Evolutionary conservation across 306 rosid genomes (phyloP).

Genomic region (Trifolium pratense): DNA sequence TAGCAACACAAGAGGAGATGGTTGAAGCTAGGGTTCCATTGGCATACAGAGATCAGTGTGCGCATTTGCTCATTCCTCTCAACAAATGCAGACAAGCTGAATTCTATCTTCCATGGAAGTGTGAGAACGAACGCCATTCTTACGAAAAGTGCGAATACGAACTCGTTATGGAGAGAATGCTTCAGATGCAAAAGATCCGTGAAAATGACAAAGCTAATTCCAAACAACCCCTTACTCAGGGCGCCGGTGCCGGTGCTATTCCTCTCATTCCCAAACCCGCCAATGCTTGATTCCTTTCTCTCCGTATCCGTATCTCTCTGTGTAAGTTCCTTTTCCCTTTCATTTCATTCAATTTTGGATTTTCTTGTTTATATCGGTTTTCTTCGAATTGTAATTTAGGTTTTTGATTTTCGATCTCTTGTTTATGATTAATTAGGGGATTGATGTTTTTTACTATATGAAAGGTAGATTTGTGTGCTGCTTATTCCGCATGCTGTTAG

Average conservation of each 20-base stretch:
- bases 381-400: background rate
- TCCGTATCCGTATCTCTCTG: background rate
- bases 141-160: constrained; percentile 95
- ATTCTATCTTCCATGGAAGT: constrained; percentile 92
- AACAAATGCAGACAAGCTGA: constrained; percentile 91
- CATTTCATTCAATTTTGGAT: background rate
- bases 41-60: constrained; percentile 88
- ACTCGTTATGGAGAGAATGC: constrained; percentile 96
- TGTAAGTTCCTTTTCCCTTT: constrained; percentile 11
- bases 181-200: constrained; percentile 92
- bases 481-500: too few species aligned
- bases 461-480: background rate
- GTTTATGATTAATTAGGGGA: background rate
- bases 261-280: constrained; percentile 84
- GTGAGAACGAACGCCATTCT: constrained; percentile 77
- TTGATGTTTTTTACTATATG: background rate
- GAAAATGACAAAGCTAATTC: constrained; percentile 48
- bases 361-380: background rate
- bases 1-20: constrained; percentile 94
- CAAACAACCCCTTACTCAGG: constrained; percentile 51
- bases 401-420: background rate
- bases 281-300: constrained; percentile 49
- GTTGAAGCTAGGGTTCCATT: constrained; percentile 83
- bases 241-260: constrained; percentile 29
- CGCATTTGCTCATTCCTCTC: constrained; percentile 89